phyloP scores from a whole-genome alignment of 805 yeast genomes.

The Metschnikowia vanudenii region DNA sequence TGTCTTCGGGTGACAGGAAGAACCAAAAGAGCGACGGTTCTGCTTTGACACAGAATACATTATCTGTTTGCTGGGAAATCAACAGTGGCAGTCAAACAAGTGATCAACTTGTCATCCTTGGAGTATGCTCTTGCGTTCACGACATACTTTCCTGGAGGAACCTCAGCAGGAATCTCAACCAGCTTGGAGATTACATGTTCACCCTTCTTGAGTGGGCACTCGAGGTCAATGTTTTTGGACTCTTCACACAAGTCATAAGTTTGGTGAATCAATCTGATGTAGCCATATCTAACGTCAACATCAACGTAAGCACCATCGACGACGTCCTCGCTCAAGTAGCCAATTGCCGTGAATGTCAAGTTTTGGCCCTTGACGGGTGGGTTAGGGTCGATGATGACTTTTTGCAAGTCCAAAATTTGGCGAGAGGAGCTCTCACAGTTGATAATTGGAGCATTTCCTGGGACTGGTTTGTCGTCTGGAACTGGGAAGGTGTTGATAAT shows the following conservation, averaged over 20 bases:
- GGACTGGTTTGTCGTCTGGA: slow-evolving; percentile 62
- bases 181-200: slow-evolving; percentile 59
- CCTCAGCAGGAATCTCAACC: slow-evolving; percentile 85
- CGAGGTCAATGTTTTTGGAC: slow-evolving; percentile 74
- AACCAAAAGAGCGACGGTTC: background rate
- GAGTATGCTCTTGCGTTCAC: slow-evolving; percentile 91
- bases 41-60: background rate
- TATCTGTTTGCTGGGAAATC: slow-evolving; percentile 44
- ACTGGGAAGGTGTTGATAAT: slow-evolving; percentile 18
- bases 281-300: slow-evolving; percentile 90
- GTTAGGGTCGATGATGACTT: slow-evolving; percentile 68
- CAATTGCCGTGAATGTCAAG: slow-evolving; percentile 75
- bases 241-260: slow-evolving; percentile 93
- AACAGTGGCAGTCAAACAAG: slow-evolving; percentile 78
- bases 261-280: slow-evolving; percentile 81
- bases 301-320: slow-evolving; percentile 92
- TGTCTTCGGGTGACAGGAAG: background rate
- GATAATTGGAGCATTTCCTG: slow-evolving; percentile 85
- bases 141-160: slow-evolving; percentile 91
- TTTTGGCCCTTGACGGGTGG: slow-evolving; percentile 89
- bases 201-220: slow-evolving; percentile 81
- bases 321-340: slow-evolving; percentile 53
- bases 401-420: slow-evolving; percentile 63
- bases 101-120: slow-evolving; percentile 71
- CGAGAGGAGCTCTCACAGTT: slow-evolving; percentile 65